Evolutionary conservation across 1,139 yeast genomes (phyloP).

Genomic region (Debaryomyces udenii): DNA sequence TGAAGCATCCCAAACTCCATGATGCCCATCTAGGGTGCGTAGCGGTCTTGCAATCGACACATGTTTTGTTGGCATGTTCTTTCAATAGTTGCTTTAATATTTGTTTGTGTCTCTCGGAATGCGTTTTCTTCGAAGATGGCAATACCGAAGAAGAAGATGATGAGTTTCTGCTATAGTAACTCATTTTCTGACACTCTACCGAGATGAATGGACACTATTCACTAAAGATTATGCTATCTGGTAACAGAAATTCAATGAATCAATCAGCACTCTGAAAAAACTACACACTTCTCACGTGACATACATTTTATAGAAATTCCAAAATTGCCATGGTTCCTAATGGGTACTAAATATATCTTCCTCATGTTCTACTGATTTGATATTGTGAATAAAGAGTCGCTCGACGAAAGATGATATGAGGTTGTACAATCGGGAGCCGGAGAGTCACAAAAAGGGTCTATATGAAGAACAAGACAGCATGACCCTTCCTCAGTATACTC

Average conservation of each 20-base stretch:
- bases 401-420: too few species aligned
- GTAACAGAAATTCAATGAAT: too few species aligned
- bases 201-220: too few species aligned
- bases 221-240: too few species aligned
- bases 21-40: conserved; percentile 98
- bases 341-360: not conserved
- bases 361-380: too few species aligned
- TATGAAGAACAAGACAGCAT: conserved; percentile 3
- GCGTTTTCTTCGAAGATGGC: conserved; percentile 48
- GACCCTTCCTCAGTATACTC: conserved; percentile 14
- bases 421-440: too few species aligned
- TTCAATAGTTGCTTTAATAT: conserved; percentile 72
- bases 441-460: too few species aligned
- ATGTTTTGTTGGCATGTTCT: conserved; percentile 72
- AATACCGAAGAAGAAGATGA: conserved; percentile 22
- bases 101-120: conserved; percentile 61
- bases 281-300: too few species aligned
- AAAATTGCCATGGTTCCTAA: too few species aligned
- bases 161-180: conserved; percentile 8
- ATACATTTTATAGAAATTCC: too few species aligned
- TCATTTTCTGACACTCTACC: conserved; percentile 5
- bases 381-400: too few species aligned
- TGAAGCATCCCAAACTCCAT: conserved; percentile 91
- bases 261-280: too few species aligned
- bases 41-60: conserved; percentile 90